Evolutionary conservation across 2,329 filamentous ascomycete genomes (phyloP), one percentile per base, ranked within the genome.

Genomic region (Penicillium frequentans): DNA sequence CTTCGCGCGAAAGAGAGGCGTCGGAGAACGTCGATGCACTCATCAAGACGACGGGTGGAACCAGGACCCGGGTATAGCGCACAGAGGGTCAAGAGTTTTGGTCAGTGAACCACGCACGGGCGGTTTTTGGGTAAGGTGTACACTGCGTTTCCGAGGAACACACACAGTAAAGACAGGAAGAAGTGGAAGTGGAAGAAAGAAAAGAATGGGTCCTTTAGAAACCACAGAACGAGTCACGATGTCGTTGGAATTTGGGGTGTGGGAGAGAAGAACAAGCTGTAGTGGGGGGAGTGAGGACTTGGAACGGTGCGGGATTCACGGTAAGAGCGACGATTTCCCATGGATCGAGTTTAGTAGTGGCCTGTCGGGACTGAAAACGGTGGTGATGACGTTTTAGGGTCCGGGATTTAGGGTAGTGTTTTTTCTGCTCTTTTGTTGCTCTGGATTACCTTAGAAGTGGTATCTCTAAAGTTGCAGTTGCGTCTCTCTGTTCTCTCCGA

Each of bases 1-100:
- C 72, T 70, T 73, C 72, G 67, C 74, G 74, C 67, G 74, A 64
- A 67, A 75, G 70, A 70, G 73, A 73, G 67, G 72, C 69, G 67
- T 75, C 74, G 59, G 72, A 62, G 64, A 70, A 75, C 63, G 72
- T 72, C 66, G 73, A 68, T 65, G 70, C 72, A 74, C 73, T 76
- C 73, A 75, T 76, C 70, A 74, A 76, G 73, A 68, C 69, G 66
- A 70, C 59, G 52, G 66, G 60, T 63, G 56, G 57, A 58, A 61
- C 54, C 60, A 52, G 59, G 54, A 62, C 58, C 47, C 52, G 54
- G 59, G 62, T 50, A 65, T 57, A 58, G 59, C 33, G 44, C 52
- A 52, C 55, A 60, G 51, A 63, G 37, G 37, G 37, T 52, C 26
- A 27, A 35, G 27, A 44, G 26, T 24, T 26, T 35, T 45, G 33